A percentile compares a stretch with the other conserved stretches of the same genome.
These are phyloP conservation scores for Beverwykella pulmonaria DNA, from an alignment of 495 filamentous ascomycete species.

Conservation along the genomic window DNA sequence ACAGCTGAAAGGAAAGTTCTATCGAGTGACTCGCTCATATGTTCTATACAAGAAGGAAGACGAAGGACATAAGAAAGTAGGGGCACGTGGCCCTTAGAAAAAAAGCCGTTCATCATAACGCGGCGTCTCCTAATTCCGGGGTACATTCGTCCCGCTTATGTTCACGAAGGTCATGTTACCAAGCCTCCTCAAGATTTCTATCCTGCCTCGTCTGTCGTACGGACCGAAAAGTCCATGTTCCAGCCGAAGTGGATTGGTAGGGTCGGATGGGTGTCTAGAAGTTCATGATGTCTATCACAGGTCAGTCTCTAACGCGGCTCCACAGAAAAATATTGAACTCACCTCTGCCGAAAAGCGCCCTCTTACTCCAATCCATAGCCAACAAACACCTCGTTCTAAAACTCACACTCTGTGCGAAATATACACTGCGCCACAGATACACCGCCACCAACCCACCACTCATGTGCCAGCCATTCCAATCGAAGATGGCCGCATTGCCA, in stretches of 20 bases:
- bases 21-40: not conserved
- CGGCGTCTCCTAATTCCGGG: not conserved
- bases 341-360: constrained; percentile 95
- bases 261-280: constrained; percentile 52
- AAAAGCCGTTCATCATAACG: not conserved
- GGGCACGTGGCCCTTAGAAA: not conserved
- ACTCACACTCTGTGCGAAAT: constrained; percentile 98
- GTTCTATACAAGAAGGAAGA: not conserved
- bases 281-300: constrained; percentile 64
- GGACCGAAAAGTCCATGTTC: too few relatives aligned
- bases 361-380: constrained; percentile 98
- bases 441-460: constrained; percentile 88
- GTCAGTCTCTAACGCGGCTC: constrained; percentile 24
- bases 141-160: not conserved
- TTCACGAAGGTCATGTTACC: too few relatives aligned
- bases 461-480: constrained; percentile 76
- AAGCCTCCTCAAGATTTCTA: too few relatives aligned
- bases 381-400: constrained; percentile 84
- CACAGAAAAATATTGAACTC: constrained; percentile 35
- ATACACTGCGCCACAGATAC: constrained; percentile 95
- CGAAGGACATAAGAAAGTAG: not conserved
- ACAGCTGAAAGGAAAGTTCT: not conserved
- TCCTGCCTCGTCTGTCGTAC: too few relatives aligned
- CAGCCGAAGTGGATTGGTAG: too few relatives aligned
- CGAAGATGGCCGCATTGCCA: constrained; percentile 94